Evolutionary conservation across 768 basidiomycete species (phyloP).

Genomic region (Xerocomellus dryophilus): DNA sequence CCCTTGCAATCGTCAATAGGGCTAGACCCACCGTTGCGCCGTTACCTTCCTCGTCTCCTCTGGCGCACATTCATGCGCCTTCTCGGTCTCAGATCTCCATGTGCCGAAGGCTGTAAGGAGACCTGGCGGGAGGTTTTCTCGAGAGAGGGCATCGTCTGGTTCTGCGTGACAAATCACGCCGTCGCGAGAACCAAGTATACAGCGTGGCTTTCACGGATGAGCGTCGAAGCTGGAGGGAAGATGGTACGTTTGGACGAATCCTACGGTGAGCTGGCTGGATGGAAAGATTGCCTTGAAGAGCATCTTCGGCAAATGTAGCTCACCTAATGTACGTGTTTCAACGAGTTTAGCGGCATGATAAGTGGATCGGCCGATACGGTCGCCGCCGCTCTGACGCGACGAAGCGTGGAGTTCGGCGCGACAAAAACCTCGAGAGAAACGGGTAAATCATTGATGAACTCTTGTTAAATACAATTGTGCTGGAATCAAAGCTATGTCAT

Average conservation of each 20-base stretch:
- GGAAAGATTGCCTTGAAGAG: constrained; percentile 31
- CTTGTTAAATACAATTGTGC: no score
- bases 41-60: constrained; percentile 60
- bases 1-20: constrained; percentile 36
- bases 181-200: constrained; percentile 11
- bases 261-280: constrained; percentile 40
- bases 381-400: neutral
- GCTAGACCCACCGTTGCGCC: constrained; percentile 61
- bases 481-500: no score
- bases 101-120: constrained; percentile 52
- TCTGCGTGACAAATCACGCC: constrained; percentile 45
- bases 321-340: neutral
- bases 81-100: constrained; percentile 36
- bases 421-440: neutral
- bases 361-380: neutral
- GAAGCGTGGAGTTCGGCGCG: neutral
- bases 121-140: constrained; percentile 41
- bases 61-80: constrained; percentile 49
- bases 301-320: constrained; percentile 8
- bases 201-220: constrained; percentile 17
- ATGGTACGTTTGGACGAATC: constrained; percentile 55
- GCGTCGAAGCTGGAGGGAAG: constrained; percentile 31
- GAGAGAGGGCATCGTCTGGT: constrained; percentile 47
- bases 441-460: no score
- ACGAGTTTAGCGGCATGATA: neutral